Evolutionary conservation across 2,329 filamentous ascomycete species (phyloP).

Genomic region (Penicillium sp.): DNA sequence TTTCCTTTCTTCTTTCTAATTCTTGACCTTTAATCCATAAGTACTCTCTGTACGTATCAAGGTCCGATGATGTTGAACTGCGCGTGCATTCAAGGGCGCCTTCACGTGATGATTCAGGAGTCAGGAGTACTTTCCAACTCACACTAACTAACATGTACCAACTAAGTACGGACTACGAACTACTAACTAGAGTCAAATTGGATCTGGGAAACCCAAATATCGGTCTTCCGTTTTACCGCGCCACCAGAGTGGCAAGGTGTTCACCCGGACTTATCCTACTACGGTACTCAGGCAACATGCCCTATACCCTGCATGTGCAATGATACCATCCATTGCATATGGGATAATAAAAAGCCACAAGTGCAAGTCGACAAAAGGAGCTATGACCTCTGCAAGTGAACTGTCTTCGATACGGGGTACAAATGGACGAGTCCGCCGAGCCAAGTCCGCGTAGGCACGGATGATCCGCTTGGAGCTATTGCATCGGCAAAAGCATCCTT

Average conservation of each 20-base stretch:
- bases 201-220: not conserved
- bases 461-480: slow-evolving; percentile 19
- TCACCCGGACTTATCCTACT: slow-evolving; percentile 5
- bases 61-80: not conserved
- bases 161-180: no score
- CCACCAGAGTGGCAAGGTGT: slow-evolving; percentile 8
- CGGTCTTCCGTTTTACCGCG: not conserved
- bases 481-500: not conserved
- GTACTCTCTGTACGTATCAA: no score
- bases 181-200: not conserved
- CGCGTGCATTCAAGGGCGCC: not conserved
- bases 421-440: slow-evolving; percentile 18
- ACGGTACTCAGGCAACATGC: slow-evolving; percentile 1
- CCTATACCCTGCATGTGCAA: not conserved
- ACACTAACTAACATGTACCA: no score
- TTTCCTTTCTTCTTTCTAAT: not conserved
- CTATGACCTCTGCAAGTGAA: slow-evolving; percentile 7
- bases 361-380: not conserved
- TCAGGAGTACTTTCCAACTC: not conserved
- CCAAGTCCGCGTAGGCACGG: slow-evolving; percentile 10
- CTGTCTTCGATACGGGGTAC: not conserved
- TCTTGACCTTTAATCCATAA: no score
- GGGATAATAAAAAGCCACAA: not conserved
- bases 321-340: not conserved
- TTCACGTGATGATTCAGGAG: slow-evolving; percentile 1